Evolutionary conservation across 768 basidiomycete genomes (phyloP), one percentile per base, ranked within the genome.

Genomic region (Galerina sulciceps): DNA sequence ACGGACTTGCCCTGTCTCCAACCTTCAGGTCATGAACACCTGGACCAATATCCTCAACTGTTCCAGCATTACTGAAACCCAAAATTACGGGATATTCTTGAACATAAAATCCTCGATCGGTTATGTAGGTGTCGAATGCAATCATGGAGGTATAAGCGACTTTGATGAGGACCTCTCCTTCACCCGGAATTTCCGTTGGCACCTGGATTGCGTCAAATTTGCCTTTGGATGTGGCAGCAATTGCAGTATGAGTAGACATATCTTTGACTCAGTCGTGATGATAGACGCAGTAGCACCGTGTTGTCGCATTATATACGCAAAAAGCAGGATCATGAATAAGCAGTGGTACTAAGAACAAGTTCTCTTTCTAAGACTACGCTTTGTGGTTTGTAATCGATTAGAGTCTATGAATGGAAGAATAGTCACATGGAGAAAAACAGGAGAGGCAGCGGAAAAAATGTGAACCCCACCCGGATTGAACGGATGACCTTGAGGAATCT

Each of bases 161-260:
- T 63, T 77, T 76, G 51, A 83, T 48, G 20, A 76, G 69, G 17
- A 82, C 73, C 52, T 80, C 70, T n/a, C 68, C 75, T 8, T 66
- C 58, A n/a, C 64, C 68, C 4, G 78, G 79, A 9, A 58, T 57
- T 15, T 63, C 61, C 2, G 79, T 81, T 1, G 71, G 58, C 5
- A 77, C 69, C 48, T 75, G 70, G 20, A 79, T 71, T 2, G 65
- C 72, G 20, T 77, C 76, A 36, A 79, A 59, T 4, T 69, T 64
- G 6, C 77, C 75, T 54, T 70, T 65, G 35, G 76, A 62, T 6
- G 67, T 72, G 6, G 74, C 69, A 8, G 78, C 81, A 45, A 82
- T 70, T 10, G 77, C 81, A 10, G 65, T 73, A 60, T 84, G 81
- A 1, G 71, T 79, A 50, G 74, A 46, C 72, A 75, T 76, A n/a